Evolutionary conservation across 768 basidiomycete species (phyloP), one percentile per base, ranked within the genome.

Genomic region (Pulveroboletus ravenelii): DNA sequence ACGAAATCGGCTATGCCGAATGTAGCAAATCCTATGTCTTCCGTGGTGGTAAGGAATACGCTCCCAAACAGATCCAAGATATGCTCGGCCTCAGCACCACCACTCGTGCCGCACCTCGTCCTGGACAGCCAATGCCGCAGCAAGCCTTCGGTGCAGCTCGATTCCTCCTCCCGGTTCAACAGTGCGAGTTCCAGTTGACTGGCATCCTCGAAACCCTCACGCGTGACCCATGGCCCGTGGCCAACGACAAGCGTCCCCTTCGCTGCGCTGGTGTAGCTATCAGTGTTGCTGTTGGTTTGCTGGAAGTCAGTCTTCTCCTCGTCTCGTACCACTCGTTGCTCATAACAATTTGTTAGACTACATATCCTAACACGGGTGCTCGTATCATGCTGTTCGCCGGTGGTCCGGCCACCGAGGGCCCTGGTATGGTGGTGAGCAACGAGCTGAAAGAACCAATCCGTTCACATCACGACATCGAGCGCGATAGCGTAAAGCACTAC

Each of bases 11-110:
- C 30, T 98, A 97, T 62, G 80, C 84, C 2, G 90, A 95, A 66
- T 98, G 94, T 72, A 90, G 82, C 72, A 98, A 98, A 69, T 96
- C 94, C 4, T 98, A 96, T 69, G 96, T 98, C 50, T 99, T 99
- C 84, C 87, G 95, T 25, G 96, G 96, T 39, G 89, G 87, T 12
- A 99, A 98, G 70, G 96, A 99, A 61, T 98, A 99, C 66, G 71
- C 84, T 48, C 84, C 90, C 36, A 98, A 98, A 73, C 93, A 96
- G 58, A 97, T 98, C 57, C 90, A 93, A 69, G 95, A 98, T 61
- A 98, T 99, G 94, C 87, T 98, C 37, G 91, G 89, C 23, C 79
- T 66, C 43, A 84, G 79, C 62, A 78, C 86, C 3, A 83, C 84
- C 56, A 80, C 82, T 56, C 86, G 89, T 20, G 89, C 88, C 17